These are phyloP conservation scores for Intubia oerlemansii DNA, from an alignment of 2,329 filamentous ascomycete species.

Conservation along the genomic window DNA sequence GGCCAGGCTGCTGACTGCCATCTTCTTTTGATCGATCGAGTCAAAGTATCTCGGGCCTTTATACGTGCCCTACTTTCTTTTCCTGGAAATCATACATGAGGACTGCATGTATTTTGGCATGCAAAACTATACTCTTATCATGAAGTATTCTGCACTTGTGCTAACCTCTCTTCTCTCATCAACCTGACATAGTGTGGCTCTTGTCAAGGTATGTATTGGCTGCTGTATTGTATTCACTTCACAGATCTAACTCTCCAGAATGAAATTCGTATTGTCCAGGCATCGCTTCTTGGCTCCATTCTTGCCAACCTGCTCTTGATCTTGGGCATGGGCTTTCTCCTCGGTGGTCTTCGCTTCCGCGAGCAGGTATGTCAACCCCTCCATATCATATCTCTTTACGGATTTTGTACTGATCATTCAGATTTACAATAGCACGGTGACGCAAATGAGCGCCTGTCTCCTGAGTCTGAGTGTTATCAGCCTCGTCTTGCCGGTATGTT, in stretches of 20 bases:
- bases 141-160: too few relatives aligned
- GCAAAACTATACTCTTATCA: too few relatives aligned
- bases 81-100: too few relatives aligned
- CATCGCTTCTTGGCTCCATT: constrained; percentile 75
- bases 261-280: constrained; percentile 81
- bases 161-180: constrained; percentile 13
- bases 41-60: too few relatives aligned
- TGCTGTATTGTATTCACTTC: too few relatives aligned
- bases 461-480: constrained; percentile 81
- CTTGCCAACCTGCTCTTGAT: constrained; percentile 75
- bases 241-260: constrained; percentile 21
- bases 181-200: constrained; percentile 37
- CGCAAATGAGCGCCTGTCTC: constrained; percentile 87
- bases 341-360: constrained; percentile 67
- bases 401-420: constrained; percentile 13
- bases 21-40: too few relatives aligned
- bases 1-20: too few relatives aligned
- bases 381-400: too few relatives aligned
- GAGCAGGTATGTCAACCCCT: constrained; percentile 57
- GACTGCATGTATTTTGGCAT: too few relatives aligned
- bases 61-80: too few relatives aligned
- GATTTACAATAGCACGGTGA: constrained; percentile 89
- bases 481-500: constrained; percentile 53
- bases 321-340: constrained; percentile 75
- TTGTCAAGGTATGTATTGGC: constrained; percentile 37